phyloP scores from a whole-genome alignment of 495 filamentous ascomycete genomes.

The Tetracladium setigerum region DNA sequence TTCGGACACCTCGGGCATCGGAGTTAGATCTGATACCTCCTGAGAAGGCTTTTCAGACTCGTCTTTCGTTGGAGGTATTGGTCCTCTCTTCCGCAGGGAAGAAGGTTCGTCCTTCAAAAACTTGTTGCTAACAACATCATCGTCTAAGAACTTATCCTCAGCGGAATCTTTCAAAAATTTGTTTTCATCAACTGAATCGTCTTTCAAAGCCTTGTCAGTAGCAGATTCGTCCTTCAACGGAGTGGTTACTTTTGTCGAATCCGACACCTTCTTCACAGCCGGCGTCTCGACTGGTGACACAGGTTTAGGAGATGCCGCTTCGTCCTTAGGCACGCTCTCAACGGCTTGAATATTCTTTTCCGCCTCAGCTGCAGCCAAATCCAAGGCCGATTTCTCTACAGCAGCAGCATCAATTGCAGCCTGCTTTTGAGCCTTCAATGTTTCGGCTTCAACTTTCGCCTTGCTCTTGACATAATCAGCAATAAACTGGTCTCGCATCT shows the following conservation, averaged over 20 bases:
- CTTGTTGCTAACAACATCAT: slow-evolving; percentile 17
- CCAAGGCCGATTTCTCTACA: not conserved
- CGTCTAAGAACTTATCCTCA: slow-evolving; percentile 3
- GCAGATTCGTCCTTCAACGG: not conserved
- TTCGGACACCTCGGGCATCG: too few relatives aligned
- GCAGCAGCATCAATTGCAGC: not conserved
- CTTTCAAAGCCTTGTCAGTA: too few relatives aligned
- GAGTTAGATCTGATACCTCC: too few relatives aligned
- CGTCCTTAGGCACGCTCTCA: too few relatives aligned
- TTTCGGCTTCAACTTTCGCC: slow-evolving; percentile 7
- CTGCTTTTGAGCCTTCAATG: not conserved
- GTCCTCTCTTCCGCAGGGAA: too few relatives aligned
- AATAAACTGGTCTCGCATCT: slow-evolving; percentile 29
- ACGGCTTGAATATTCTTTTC: not conserved
- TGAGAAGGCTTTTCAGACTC: too few relatives aligned
- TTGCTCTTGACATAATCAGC: slow-evolving; percentile 29
- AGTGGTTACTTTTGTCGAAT: slow-evolving; percentile 1
- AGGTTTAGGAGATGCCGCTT: too few relatives aligned
- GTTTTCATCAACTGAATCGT: not conserved
- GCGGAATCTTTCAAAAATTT: slow-evolving; percentile 2
- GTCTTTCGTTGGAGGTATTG: too few relatives aligned
- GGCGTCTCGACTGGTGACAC: too few relatives aligned
- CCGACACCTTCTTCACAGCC: not conserved
- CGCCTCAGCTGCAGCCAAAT: not conserved
- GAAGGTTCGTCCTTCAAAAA: too few relatives aligned